These are phyloP conservation scores for Naganishia albida DNA, from an alignment of 1,284 basidiomycete species.

Conservation along the genomic window DNA sequence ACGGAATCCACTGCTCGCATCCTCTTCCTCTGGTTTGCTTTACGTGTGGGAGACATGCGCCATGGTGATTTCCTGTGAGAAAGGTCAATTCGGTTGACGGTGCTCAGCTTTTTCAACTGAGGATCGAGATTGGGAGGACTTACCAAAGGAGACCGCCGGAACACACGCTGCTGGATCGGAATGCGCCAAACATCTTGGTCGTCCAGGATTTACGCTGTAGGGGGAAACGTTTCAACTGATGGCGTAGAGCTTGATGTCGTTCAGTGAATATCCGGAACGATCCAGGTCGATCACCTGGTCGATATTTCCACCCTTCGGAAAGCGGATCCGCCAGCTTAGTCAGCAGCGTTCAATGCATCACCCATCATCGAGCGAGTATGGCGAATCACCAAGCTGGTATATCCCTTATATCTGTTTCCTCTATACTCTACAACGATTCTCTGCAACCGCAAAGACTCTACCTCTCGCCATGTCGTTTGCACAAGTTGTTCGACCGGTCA, in stretches of 20 bases:
- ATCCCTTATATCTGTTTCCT: background rate
- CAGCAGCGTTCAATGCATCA: background rate
- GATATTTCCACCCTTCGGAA: background rate
- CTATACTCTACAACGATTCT: background rate
- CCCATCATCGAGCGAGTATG: background rate
- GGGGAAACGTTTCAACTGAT: too few species aligned
- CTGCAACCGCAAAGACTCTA: too few species aligned
- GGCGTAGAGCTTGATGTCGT: too few species aligned
- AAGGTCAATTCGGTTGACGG: background rate
- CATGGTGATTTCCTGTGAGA: constrained; percentile 88
- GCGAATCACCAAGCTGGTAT: constrained; percentile 11
- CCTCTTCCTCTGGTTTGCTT: constrained; percentile 83
- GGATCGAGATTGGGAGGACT: constrained; percentile 22
- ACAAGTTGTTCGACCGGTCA: background rate
- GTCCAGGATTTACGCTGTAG: too few species aligned
- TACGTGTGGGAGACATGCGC: constrained; percentile 86
- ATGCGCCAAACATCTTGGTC: constrained; percentile 28
- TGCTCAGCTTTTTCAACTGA: background rate
- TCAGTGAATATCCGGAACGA: too few species aligned
- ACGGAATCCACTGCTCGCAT: constrained; percentile 91
- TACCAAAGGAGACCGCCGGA: constrained; percentile 43
- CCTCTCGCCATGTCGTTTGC: background rate
- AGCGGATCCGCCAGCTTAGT: background rate
- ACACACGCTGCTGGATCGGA: constrained; percentile 23
- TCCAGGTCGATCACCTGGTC: background rate